A percentile compares a stretch with the other conserved stretches of the same genome.
These are phyloP conservation scores for Elongisporangium prolatum DNA, from an alignment of 352 stramenopile species.

Conservation along the genomic window DNA sequence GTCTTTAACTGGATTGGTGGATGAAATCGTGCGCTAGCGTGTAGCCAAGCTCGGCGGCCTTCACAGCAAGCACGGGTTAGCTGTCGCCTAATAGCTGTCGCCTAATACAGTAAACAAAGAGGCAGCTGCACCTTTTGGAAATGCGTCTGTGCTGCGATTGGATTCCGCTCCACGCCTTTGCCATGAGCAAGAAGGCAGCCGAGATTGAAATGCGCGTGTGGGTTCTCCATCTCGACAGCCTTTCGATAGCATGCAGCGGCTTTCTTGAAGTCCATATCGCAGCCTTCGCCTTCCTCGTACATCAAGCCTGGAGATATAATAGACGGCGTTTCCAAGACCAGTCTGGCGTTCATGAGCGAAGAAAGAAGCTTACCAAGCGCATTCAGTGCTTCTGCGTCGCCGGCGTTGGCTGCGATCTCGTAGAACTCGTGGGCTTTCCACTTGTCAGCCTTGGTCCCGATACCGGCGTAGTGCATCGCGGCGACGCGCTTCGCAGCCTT, in stretches of 20 bases:
- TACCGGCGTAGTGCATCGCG: slow-evolving; percentile 56
- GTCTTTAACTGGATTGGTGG: neutral
- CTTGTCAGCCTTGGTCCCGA: slow-evolving; percentile 46
- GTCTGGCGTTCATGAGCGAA: neutral
- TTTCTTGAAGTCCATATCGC: slow-evolving; percentile 54
- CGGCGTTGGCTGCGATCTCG: slow-evolving; percentile 36
- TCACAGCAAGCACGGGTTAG: slow-evolving; percentile 4
- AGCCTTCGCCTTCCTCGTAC: slow-evolving; percentile 76
- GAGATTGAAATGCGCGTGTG: slow-evolving; percentile 78
- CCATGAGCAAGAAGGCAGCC: slow-evolving; percentile 56
- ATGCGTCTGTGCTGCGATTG: slow-evolving; percentile 49
- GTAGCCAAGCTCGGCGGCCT: slow-evolving; percentile 58
- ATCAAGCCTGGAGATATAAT: slow-evolving; percentile 39
- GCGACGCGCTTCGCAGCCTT: slow-evolving; percentile 51
- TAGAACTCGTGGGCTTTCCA: slow-evolving; percentile 50
- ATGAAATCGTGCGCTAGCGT: slow-evolving; percentile 52
- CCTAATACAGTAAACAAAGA: no score
- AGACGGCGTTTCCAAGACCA: slow-evolving; percentile 1
- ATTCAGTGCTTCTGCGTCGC: slow-evolving; percentile 62
- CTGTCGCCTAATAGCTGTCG: no score
- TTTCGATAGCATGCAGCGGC: slow-evolving; percentile 50
- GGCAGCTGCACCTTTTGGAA: slow-evolving; percentile 55
- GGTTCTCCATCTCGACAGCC: slow-evolving; percentile 34
- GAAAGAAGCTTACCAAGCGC: slow-evolving; percentile 35
- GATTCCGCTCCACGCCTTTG: slow-evolving; percentile 58